These are phyloP conservation scores for Populus hybrid DNA, from an alignment of 441 rosid genomes.

Conservation along the genomic window DNA sequence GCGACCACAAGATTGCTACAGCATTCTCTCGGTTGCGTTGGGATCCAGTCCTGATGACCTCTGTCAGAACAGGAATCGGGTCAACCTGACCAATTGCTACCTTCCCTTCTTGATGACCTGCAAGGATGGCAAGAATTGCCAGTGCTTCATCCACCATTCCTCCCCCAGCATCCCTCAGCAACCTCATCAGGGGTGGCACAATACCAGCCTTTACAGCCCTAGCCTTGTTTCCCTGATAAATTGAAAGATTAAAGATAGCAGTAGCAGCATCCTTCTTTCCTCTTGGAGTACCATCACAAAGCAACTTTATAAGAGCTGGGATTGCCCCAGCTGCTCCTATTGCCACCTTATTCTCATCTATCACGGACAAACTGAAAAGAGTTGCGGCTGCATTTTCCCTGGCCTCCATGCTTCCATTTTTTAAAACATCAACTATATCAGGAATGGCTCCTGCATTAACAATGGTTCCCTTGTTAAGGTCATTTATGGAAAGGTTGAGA, in stretches of 20 bases:
- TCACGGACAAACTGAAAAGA: slow-evolving; percentile 83
- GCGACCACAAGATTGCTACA: slow-evolving; percentile 74
- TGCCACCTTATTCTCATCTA: slow-evolving; percentile 80
- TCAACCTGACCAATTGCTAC: slow-evolving; percentile 72
- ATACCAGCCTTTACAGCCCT: slow-evolving; percentile 80
- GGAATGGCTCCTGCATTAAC: slow-evolving; percentile 92
- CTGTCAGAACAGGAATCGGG: slow-evolving; percentile 66
- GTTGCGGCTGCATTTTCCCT: slow-evolving; percentile 91
- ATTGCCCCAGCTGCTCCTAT: slow-evolving; percentile 87
- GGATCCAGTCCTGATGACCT: slow-evolving; percentile 81
- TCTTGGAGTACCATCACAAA: slow-evolving; percentile 27
- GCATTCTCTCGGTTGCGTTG: slow-evolving; percentile 93
- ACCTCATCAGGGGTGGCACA: slow-evolving; percentile 50
- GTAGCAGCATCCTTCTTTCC: slow-evolving; percentile 73
- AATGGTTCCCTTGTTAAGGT: slow-evolving; percentile 81
- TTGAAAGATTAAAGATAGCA: slow-evolving; percentile 69
- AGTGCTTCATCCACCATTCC: slow-evolving; percentile 87
- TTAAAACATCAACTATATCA: slow-evolving; percentile 68
- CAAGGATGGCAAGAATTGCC: slow-evolving; percentile 72
- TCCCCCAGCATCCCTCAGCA: slow-evolving; percentile 71
- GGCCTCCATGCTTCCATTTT: slow-evolving; percentile 79
- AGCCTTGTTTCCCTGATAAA: slow-evolving; percentile 80
- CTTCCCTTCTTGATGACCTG: slow-evolving; percentile 89
- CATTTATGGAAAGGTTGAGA: slow-evolving; percentile 95
- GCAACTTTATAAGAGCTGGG: slow-evolving; percentile 68